A percentile compares a stretch with the other conserved stretches of the same genome.
Conservation (phyloP, 305 asterid species). For the Monarda citriodora region DNA sequence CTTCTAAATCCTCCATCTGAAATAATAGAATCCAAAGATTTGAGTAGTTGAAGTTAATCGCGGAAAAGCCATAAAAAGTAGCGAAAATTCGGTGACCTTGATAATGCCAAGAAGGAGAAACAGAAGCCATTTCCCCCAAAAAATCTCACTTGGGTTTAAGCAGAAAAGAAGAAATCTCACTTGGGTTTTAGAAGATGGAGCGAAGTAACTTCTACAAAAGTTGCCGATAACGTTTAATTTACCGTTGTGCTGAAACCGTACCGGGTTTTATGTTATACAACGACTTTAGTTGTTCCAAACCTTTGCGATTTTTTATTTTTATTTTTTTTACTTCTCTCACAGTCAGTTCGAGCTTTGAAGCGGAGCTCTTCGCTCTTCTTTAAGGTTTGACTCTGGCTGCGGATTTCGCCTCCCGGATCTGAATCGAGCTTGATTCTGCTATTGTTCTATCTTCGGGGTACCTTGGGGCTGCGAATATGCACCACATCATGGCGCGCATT, state of each 20-base stretch:
- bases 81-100: constrained; percentile 33
- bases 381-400: no score
- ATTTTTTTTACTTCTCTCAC: no score
- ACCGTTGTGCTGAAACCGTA: neutral
- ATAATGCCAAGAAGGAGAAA: constrained; percentile 42
- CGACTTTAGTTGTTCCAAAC: constrained; percentile 5
- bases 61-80: neutral
- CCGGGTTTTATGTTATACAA: neutral
- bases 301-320: no score
- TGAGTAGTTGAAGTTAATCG: neutral
- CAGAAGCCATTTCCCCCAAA: constrained; percentile 28
- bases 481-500: no score
- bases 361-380: no score
- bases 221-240: constrained; percentile 7
- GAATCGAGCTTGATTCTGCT: no score
- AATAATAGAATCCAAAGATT: constrained; percentile 6
- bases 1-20: constrained; percentile 53
- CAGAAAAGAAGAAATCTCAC: neutral
- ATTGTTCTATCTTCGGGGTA: no score
- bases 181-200: constrained; percentile 23
- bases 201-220: neutral
- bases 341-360: no score
- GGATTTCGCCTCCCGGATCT: no score
- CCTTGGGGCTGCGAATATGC: no score
- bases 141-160: neutral